These are phyloP conservation scores for Pelargonium australe DNA, from an alignment of 441 rosid species.

Conservation along the genomic window DNA sequence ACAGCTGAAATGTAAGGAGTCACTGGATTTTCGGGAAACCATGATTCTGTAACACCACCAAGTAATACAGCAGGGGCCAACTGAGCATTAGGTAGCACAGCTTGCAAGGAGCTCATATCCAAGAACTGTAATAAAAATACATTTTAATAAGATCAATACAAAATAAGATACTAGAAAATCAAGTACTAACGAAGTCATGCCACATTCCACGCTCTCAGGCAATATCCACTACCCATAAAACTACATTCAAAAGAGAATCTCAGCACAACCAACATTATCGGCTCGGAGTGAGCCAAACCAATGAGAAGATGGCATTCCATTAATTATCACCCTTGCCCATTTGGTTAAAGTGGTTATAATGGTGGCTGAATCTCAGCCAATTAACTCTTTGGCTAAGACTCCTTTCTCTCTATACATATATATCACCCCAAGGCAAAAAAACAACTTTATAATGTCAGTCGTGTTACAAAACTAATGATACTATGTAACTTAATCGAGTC, in stretches of 20 bases:
- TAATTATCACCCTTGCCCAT: no score
- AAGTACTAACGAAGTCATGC: background rate
- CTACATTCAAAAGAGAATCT: no score
- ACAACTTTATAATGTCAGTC: background rate
- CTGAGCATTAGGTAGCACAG: constrained; percentile 54
- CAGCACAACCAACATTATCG: no score
- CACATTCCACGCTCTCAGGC: background rate
- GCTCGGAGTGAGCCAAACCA: no score
- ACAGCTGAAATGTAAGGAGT: constrained; percentile 42
- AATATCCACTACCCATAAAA: no score
- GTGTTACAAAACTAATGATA: constrained; percentile 4
- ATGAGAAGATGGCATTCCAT: no score
- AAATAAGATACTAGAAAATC: background rate
- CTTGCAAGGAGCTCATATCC: constrained; percentile 71
- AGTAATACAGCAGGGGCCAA: constrained; percentile 37
- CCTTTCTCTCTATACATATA: background rate
- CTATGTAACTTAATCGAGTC: background rate
- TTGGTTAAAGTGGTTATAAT: no score
- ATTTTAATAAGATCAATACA: constrained; percentile 19
- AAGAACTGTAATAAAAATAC: constrained; percentile 43
- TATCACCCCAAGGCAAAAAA: background rate
- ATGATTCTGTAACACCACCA: constrained; percentile 44
- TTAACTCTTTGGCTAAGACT: background rate
- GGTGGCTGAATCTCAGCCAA: background rate
- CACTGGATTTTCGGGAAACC: constrained; percentile 64